Percentiles rank a stretch among this genome's conserved stretches.
phyloP scores from a whole-genome alignment of 306 rosid species.

The Alnus glutinosa region DNA sequence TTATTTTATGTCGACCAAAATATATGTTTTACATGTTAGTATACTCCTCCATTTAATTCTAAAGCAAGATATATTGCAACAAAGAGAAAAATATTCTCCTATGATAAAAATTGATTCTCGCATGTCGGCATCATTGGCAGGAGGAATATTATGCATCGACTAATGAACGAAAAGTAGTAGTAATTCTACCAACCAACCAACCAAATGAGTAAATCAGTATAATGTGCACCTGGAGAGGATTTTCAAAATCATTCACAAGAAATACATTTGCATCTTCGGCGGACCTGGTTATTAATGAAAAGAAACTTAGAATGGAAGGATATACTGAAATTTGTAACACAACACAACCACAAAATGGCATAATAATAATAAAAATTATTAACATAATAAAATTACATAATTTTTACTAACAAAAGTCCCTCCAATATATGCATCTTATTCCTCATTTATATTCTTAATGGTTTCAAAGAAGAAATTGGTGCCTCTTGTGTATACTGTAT shows the following conservation, averaged over 20 bases:
- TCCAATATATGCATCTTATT: background rate
- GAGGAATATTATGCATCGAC: background rate
- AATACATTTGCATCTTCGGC: slow-evolving; percentile 86
- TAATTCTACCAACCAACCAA: slow-evolving; percentile 11
- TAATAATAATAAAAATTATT: no score
- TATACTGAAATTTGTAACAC: slow-evolving; percentile 16
- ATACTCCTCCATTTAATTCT: background rate
- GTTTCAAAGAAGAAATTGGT: background rate
- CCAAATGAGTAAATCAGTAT: slow-evolving; percentile 19
- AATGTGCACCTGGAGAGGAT: slow-evolving; percentile 80
- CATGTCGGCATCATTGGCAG: background rate
- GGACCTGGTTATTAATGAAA: slow-evolving; percentile 61
- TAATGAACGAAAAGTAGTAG: background rate
- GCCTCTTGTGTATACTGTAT: no score
- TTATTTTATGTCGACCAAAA: background rate
- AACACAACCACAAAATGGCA: background rate
- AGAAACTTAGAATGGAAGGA: slow-evolving; percentile 24
- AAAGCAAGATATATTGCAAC: slow-evolving; percentile 8
- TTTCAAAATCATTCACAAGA: slow-evolving; percentile 85
- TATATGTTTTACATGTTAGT: background rate
- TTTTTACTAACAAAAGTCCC: background rate
- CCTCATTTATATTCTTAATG: background rate
- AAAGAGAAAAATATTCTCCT: background rate
- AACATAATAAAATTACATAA: background rate
- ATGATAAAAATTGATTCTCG: background rate